phyloP scores from a whole-genome alignment of 805 yeast species.

The Candida tallmaniae region DNA sequence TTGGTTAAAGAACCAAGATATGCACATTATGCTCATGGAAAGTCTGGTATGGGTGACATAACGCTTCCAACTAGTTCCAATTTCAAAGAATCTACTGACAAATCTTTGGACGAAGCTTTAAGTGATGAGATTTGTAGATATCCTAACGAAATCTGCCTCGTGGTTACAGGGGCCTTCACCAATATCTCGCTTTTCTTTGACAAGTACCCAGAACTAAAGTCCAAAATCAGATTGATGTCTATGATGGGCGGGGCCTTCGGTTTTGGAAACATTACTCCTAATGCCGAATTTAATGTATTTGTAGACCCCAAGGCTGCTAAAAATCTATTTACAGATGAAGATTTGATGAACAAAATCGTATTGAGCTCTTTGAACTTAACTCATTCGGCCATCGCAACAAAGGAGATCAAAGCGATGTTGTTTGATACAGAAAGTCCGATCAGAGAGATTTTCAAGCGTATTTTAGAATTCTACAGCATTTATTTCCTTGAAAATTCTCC shows the following conservation, averaged over 20 bases:
- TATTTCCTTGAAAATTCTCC: constrained; percentile 10
- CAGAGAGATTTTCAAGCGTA: constrained; percentile 29
- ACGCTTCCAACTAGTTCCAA: constrained; percentile 49
- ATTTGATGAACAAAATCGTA: constrained; percentile 45
- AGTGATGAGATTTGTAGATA: constrained; percentile 38
- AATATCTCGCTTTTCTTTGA: constrained; percentile 56
- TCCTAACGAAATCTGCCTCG: constrained; percentile 50
- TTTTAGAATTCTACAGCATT: constrained; percentile 18
- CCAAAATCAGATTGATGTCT: constrained; percentile 48
- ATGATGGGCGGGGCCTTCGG: constrained; percentile 74
- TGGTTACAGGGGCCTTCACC: constrained; percentile 78
- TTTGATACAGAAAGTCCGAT: constrained; percentile 30
- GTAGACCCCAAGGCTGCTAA: constrained; percentile 76
- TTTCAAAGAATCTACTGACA: constrained; percentile 18
- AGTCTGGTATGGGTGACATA: constrained; percentile 75
- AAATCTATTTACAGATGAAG: constrained; percentile 44
- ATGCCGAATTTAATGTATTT: constrained; percentile 72
- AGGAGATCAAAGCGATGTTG: constrained; percentile 17
- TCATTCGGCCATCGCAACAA: constrained; percentile 53
- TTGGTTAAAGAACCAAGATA: constrained; percentile 43
- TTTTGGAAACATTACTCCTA: constrained; percentile 47
- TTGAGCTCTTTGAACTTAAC: constrained; percentile 69
- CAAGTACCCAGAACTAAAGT: constrained; percentile 49
- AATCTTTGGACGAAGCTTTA: constrained; percentile 32
- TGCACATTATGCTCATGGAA: constrained; percentile 71